phyloP scores from a whole-genome alignment of 805 yeast genomes.

The Saturnispora mendoncae region DNA sequence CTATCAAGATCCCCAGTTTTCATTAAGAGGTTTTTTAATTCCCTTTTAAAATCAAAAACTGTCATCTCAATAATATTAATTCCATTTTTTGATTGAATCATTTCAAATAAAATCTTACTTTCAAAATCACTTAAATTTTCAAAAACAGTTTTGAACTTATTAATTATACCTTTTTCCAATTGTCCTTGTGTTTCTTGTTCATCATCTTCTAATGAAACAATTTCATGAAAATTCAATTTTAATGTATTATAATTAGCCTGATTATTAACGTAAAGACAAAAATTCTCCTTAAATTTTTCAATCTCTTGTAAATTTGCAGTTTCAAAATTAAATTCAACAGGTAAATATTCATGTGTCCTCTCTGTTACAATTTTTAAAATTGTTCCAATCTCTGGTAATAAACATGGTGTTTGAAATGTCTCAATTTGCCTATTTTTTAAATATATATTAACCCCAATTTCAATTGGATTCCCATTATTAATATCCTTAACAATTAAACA shows the following conservation, averaged over 20 bases:
- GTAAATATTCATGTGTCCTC: slow-evolving; percentile 38
- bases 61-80: slow-evolving; percentile 30
- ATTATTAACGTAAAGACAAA: slow-evolving; percentile 45
- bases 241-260: slow-evolving; percentile 32
- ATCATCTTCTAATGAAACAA: slow-evolving; percentile 15
- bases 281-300: slow-evolving; percentile 34
- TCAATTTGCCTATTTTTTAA: slow-evolving; percentile 32
- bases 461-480: slow-evolving; percentile 46
- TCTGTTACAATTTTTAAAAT: slow-evolving; percentile 40
- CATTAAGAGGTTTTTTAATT: slow-evolving; percentile 36
- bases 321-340: slow-evolving; percentile 30
- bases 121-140: slow-evolving; percentile 20
- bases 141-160: slow-evolving; percentile 20
- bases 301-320: slow-evolving; percentile 31
- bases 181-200: no score
- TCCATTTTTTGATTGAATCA: slow-evolving; percentile 6
- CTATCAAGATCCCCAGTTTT: slow-evolving; percentile 41
- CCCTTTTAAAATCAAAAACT: slow-evolving; percentile 48
- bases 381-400: slow-evolving; percentile 50
- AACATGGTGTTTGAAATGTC: slow-evolving; percentile 48
- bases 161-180: no score
- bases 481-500: slow-evolving; percentile 74
- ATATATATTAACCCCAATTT: slow-evolving; percentile 31
- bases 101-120: slow-evolving; percentile 12
- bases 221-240: slow-evolving; percentile 17